These are phyloP conservation scores for Puccinellia tenuiflora DNA, from an alignment of 176 grass and related monocot genomes.

Conservation along the genomic window DNA sequence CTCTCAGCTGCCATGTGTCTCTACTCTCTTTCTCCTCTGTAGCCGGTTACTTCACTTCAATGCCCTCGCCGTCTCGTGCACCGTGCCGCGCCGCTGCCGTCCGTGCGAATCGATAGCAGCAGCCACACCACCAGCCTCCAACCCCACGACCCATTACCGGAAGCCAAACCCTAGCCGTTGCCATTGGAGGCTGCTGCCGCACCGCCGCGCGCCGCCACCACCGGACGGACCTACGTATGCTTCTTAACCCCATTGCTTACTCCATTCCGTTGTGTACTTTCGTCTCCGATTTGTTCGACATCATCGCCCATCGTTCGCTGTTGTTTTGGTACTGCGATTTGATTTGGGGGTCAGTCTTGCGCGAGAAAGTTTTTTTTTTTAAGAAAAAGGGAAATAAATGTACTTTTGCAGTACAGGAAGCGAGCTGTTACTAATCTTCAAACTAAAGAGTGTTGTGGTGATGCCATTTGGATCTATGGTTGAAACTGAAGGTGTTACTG, in stretches of 20 bases:
- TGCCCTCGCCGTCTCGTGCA: neutral
- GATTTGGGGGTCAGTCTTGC: neutral
- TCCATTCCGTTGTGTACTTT: neutral
- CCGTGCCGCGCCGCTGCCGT: neutral
- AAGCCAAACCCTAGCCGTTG: neutral
- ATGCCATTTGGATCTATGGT: neutral
- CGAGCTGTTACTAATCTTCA: too few relatives aligned
- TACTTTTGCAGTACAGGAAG: too few relatives aligned
- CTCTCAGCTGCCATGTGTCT: too few relatives aligned
- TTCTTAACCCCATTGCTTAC: neutral
- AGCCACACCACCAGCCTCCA: neutral
- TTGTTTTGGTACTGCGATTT: neutral
- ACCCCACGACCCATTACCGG: neutral
- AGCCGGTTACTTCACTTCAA: neutral
- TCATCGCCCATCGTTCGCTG: neutral
- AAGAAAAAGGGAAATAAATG: too few relatives aligned
- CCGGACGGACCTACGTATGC: neutral
- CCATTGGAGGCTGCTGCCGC: neutral
- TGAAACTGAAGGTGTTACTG: constrained; percentile 1
- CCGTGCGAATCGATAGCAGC: neutral
- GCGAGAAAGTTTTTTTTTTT: too few relatives aligned
- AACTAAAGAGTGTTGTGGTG: neutral
- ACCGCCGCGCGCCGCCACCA: neutral
- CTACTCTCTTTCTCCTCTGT: neutral
- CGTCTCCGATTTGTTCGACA: neutral